These are phyloP conservation scores for Glycine soja DNA, from an alignment of 306 rosid genomes.

Conservation along the genomic window DNA sequence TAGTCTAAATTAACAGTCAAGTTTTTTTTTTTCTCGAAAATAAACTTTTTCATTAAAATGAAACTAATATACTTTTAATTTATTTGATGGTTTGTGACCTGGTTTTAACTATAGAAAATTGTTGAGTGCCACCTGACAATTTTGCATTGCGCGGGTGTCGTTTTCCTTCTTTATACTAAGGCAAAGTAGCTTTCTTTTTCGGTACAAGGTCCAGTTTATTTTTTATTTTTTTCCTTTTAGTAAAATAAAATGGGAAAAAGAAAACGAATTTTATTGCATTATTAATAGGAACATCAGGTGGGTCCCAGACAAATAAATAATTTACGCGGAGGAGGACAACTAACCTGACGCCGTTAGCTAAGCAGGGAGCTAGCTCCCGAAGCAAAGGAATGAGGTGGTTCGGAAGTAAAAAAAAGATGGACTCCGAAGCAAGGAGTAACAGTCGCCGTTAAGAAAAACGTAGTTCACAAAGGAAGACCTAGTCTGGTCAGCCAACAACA, in stretches of 20 bases:
- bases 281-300: background rate
- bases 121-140: background rate
- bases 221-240: background rate
- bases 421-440: background rate
- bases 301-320: background rate
- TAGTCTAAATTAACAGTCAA: background rate
- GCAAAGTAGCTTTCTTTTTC: constrained; percentile 20
- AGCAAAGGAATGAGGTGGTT: background rate
- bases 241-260: background rate
- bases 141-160: background rate
- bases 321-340: constrained; percentile 26
- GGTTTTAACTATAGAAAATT: too few species aligned
- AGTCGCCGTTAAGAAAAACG: background rate
- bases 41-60: too few species aligned
- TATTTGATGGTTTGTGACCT: too few species aligned
- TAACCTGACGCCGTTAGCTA: constrained; percentile 40
- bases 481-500: constrained; percentile 45
- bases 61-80: too few species aligned
- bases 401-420: background rate
- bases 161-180: background rate
- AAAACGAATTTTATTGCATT: constrained; percentile 4
- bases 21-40: too few species aligned
- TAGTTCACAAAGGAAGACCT: constrained; percentile 9
- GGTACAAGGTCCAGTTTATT: background rate
- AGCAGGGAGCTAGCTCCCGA: too few species aligned